Base-by-base conservation (phyloP, 257 asterid genomes). In the Solanum etuberosum region DNA sequence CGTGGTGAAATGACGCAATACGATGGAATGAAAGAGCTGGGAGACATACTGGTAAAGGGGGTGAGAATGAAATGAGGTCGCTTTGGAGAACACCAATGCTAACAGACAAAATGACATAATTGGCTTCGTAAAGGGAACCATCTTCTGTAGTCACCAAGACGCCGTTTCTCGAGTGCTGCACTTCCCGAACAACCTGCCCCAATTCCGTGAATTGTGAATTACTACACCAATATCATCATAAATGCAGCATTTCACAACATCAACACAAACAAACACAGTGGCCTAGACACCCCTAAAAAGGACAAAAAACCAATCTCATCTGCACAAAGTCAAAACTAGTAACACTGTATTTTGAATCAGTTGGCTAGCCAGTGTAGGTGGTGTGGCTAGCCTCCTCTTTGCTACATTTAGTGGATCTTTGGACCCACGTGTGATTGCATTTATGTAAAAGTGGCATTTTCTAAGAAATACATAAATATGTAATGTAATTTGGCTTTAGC, bases 1-100 rank as follows among this genome's bases (percentile, higher is more conserved):
- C 18, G 5, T 48, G 5, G 42, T 15, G 7, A 46, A 48, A 48
- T 16, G 8, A 51, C 18, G 61, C 61, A 51, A 57, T 57, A 23
- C 8, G 67, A n/a, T 5, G 38, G 40, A 67, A 46, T 43, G 27
- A 37, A 25, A 72, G 86, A 71, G 32, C 48, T 46, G 37, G 42
- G 42, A 59, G 31, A 89, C 95, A 65, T 91, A 95, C 99, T 7
- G 99, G 99, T 86, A 96, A 88, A 12, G 95, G 94, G 11, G 98
- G 99, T 34, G 85, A 87, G 91, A 95, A 91, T 88, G 94, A 90
- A 90, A 96, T 95, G 88, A 95, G 98, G 46, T 92, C 88, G 90
- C 94, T 92, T 87, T 96, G 99, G 86, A 96, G 98, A 90, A 96
- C 98, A 14, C 99, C 99, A 82, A 96, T 95, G 89, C 98, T 95